These are phyloP conservation scores for Aurifilum marmelostoma DNA, from an alignment of 2,329 filamentous ascomycete species.

Conservation along the genomic window DNA sequence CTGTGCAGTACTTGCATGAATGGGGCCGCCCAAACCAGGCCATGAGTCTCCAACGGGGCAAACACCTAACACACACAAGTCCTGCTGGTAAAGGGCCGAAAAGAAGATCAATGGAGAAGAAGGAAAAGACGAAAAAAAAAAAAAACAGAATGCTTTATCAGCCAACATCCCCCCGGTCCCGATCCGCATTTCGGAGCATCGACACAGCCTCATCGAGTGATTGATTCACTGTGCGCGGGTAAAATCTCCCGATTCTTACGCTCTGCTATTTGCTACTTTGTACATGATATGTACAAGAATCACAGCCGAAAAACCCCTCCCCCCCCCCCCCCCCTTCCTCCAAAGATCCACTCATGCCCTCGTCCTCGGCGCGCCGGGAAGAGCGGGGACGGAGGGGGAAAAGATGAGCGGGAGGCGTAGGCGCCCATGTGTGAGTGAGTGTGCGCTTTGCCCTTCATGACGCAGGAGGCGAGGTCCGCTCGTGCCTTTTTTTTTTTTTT, in stretches of 20 bases:
- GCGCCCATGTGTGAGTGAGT: not conserved
- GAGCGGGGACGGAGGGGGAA: not conserved
- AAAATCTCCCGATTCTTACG: not conserved
- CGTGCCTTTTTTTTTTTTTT: not conserved
- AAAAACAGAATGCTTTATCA: not conserved
- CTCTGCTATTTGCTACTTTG: not conserved
- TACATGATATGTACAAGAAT: not conserved
- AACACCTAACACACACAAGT: too few species aligned
- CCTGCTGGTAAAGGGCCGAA: not conserved
- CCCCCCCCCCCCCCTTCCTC: too few species aligned
- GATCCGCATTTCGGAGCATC: slow-evolving; percentile 19
- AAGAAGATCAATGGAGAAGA: not conserved
- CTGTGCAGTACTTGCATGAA: not conserved
- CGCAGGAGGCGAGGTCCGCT: not conserved
- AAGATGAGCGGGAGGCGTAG: too few species aligned
- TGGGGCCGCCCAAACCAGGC: too few species aligned
- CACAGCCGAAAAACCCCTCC: not conserved
- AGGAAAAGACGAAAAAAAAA: not conserved
- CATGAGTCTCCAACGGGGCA: too few species aligned
- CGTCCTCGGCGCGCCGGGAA: slow-evolving; percentile 15
- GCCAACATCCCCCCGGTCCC: not conserved
- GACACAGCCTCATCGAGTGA: slow-evolving; percentile 13
- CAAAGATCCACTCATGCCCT: not conserved
- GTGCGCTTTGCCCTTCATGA: not conserved
- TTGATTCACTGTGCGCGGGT: slow-evolving; percentile 15